Evolutionary conservation across 1,139 yeast species (phyloP), one percentile per base, ranked within the genome.

Genomic region (Taphrina pruni): DNA sequence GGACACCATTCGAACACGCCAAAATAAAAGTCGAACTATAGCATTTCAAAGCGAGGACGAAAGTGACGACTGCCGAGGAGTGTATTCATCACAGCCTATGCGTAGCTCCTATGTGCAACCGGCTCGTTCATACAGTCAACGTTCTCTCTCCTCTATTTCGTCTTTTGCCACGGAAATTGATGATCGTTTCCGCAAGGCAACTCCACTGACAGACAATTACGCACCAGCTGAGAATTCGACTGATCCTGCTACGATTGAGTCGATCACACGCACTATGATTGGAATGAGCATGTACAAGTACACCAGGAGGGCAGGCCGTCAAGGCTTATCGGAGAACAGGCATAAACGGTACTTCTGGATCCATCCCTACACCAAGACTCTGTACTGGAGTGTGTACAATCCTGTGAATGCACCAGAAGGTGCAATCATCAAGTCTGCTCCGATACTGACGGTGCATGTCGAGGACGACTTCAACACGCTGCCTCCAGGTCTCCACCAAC

Each of bases 271-370:
- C 78, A 89, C 95, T 7, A 93, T 94, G 64, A 89, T 93, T 78
- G 99, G 99, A 70, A 98, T 93, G 77, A 91, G 87, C 73, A 81
- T 92, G 72, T 88, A 85, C 85, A 94, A 94, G 78, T 93, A 94
- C 77, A 90, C 88, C 78, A 87, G 96, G 67, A 70, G 61, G 57
- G 51, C 69, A 11, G 73, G 72, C 6, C 60, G 72, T 36, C 72
- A 71, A 61, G 67, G 70, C 0, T 85, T 91, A 57, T 85, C 95
- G 0, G 94, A 89, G 70, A 85, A 85, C 65, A 85, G 98, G 71
- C 99, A 94, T 76, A 95, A 89, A 76, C 84, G 98, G 73, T 94
- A 87, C 79, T 94, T 94, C 84, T 94, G 98, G 98, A 87, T 94
- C 55, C 97, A 94, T 79, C 99, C 99, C 8, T 93, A 92, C 78